Conservation (phyloP, 495 filamentous ascomycete species). For the Penicillium bialowiezense region DNA sequence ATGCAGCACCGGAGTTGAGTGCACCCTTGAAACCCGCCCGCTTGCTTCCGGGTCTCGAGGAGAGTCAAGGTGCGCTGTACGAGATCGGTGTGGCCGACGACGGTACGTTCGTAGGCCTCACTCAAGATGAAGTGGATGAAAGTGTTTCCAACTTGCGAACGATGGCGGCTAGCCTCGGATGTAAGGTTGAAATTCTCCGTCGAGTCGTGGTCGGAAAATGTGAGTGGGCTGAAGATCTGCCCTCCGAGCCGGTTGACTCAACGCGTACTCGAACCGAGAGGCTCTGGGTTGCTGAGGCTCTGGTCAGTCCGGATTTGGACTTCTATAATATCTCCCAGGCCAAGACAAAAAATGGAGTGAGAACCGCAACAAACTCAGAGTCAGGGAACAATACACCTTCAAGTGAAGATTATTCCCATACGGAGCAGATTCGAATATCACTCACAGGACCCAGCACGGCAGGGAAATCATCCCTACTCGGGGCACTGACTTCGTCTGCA, state of each 20-base stretch:
- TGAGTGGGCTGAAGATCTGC: constrained; percentile 62
- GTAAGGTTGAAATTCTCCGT: constrained; percentile 77
- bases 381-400: neutral
- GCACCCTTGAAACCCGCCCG: constrained; percentile 57
- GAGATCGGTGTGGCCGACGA: constrained; percentile 97
- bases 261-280: constrained; percentile 45
- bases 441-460: constrained; percentile 88
- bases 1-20: constrained; percentile 53
- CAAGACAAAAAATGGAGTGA: constrained; percentile 5
- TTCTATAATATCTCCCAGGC: constrained; percentile 28
- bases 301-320: constrained; percentile 62
- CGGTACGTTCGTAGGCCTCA: constrained; percentile 86
- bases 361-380: neutral
- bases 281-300: constrained; percentile 87
- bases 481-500: constrained; percentile 80
- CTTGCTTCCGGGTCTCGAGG: constrained; percentile 78
- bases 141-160: constrained; percentile 76
- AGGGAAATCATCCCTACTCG: constrained; percentile 88
- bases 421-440: constrained; percentile 84
- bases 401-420: constrained; percentile 36
- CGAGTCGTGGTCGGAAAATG: constrained; percentile 85
- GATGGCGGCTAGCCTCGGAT: constrained; percentile 92
- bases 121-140: constrained; percentile 86
- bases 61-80: constrained; percentile 88
- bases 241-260: constrained; percentile 17